Conservation (phyloP, 495 filamentous ascomycete species). For the Antarctomyces pellizariae region DNA sequence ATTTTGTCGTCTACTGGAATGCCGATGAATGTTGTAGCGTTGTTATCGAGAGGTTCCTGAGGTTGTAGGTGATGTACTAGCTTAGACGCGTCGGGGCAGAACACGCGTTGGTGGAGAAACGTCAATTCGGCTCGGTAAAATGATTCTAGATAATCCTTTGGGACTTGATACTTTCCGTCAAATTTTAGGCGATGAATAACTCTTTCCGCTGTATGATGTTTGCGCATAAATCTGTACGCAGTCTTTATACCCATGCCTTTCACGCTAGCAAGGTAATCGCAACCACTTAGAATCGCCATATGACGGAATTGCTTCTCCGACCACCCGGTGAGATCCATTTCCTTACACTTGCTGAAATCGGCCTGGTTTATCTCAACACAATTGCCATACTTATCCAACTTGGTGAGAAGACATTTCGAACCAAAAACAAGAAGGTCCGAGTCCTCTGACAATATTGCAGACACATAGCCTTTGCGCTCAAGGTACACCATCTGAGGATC, state of each 20-base stretch:
- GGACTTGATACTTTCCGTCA: slow-evolving; percentile 62
- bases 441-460: slow-evolving; percentile 85
- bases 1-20: slow-evolving; percentile 38
- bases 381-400: slow-evolving; percentile 81
- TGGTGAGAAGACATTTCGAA: slow-evolving; percentile 71
- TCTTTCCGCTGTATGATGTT: slow-evolving; percentile 66
- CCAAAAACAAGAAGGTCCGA: slow-evolving; percentile 94
- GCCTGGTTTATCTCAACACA: slow-evolving; percentile 75
- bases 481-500: slow-evolving; percentile 91
- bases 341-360: slow-evolving; percentile 70
- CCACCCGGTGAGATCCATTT: slow-evolving; percentile 80
- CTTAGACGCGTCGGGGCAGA: slow-evolving; percentile 45
- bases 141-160: slow-evolving; percentile 46
- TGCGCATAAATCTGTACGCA: slow-evolving; percentile 71
- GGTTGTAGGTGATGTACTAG: slow-evolving; percentile 51
- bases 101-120: slow-evolving; percentile 86
- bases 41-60: slow-evolving; percentile 30
- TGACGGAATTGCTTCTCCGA: slow-evolving; percentile 70
- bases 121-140: slow-evolving; percentile 77
- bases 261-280: slow-evolving; percentile 78
- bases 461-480: slow-evolving; percentile 58
- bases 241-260: slow-evolving; percentile 78
- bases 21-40: slow-evolving; percentile 61
- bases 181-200: slow-evolving; percentile 66
- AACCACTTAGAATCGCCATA: slow-evolving; percentile 97